These are phyloP conservation scores for Escallonia rubra DNA, from an alignment of 129 eudicot species.

Conservation along the genomic window DNA sequence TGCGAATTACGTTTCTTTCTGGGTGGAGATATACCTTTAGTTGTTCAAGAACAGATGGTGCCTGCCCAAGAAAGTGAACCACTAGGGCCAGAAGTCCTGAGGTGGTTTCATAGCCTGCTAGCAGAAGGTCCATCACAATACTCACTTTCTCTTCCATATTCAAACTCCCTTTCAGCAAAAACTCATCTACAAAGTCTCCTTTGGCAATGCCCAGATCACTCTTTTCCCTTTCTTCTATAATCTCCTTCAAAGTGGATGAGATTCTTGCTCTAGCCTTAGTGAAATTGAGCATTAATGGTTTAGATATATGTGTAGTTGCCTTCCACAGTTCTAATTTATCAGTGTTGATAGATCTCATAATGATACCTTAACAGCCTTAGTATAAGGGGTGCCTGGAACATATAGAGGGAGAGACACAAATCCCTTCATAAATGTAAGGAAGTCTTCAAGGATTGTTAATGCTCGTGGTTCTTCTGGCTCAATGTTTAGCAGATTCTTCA, in stretches of 20 bases:
- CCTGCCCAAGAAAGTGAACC: conserved; percentile 33
- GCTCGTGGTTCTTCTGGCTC: conserved; percentile 42
- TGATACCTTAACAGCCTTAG: conserved; percentile 45
- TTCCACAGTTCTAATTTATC: no score
- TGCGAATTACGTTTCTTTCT: not conserved
- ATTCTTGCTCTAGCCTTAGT: conserved; percentile 41
- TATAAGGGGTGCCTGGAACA: conserved; percentile 38
- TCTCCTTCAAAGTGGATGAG: conserved; percentile 21
- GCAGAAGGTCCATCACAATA: conserved; percentile 41
- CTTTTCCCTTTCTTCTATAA: conserved; percentile 27
- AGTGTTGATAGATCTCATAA: not conserved
- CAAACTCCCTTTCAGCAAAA: conserved; percentile 22
- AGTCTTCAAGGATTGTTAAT: conserved; percentile 24
- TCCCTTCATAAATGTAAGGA: conserved; percentile 46
- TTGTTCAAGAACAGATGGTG: conserved; percentile 25
- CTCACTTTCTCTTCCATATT: conserved; percentile 47
- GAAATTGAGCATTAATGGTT: no score
- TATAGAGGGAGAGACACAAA: conserved; percentile 41
- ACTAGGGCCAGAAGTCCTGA: conserved; percentile 48
- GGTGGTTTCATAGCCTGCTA: conserved; percentile 63
- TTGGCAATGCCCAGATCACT: not conserved
- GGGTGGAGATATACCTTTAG: conserved; percentile 18
- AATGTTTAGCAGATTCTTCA: conserved; percentile 34
- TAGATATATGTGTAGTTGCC: no score
- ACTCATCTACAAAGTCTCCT: conserved; percentile 37